Conservation (phyloP, 176 grass and related monocot genomes). For the Chrysopogon serrulatus region DNA sequence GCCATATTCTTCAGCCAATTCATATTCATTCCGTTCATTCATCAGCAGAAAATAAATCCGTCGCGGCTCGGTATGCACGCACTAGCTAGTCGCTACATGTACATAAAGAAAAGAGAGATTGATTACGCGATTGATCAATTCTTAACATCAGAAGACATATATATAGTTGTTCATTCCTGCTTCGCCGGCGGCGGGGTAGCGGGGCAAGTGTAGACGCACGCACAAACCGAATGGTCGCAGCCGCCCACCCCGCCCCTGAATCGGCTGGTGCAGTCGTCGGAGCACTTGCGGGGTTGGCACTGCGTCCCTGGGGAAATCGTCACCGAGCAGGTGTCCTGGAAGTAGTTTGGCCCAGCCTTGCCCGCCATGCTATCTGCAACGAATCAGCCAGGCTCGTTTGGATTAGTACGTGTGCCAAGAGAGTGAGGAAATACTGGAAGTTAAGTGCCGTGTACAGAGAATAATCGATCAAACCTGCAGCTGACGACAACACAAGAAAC, state of each 20-base stretch:
- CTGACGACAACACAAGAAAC: neutral
- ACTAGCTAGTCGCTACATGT: neutral
- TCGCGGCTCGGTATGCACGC: neutral
- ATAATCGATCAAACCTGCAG: neutral
- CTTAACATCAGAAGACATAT: neutral
- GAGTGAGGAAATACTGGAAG: too few relatives aligned
- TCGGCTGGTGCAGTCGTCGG: neutral
- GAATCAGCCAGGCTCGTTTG: neutral
- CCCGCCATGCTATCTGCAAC: neutral
- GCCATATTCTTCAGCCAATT: too few relatives aligned
- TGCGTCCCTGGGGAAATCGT: neutral
- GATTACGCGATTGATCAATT: neutral
- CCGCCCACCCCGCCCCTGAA: constrained; percentile 7
- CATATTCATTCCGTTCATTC: too few relatives aligned
- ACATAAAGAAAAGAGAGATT: neutral
- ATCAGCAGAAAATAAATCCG: too few relatives aligned
- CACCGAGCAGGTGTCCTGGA: neutral
- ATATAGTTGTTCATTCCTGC: neutral
- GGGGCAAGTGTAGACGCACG: constrained; percentile 15
- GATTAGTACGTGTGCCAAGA: neutral
- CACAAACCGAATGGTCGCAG: neutral
- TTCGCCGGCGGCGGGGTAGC: neutral
- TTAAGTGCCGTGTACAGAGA: too few relatives aligned
- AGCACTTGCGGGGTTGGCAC: neutral
- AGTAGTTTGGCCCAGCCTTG: neutral